Base-by-base conservation (phyloP, 2,329 filamentous ascomycete species). In the Exophiala xenobiotica region DNA sequence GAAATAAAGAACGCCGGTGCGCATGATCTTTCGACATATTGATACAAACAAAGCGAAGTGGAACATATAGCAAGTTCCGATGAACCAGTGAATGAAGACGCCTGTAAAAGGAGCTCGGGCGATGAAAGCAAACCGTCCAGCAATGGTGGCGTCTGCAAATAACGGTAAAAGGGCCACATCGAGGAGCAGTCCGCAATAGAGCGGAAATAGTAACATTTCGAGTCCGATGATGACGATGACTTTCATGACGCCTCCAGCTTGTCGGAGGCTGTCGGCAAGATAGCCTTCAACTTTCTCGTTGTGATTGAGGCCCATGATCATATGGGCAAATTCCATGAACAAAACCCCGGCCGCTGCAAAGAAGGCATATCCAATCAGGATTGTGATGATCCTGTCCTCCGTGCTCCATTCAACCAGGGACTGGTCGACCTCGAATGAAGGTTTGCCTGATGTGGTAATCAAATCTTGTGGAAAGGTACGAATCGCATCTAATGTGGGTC, bases 51-150 rank as follows among this genome's bases (percentile, higher is more conserved):
- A 80, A 4, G 93, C 93, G 67, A 99, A 99, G 68, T 99, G 93
- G 73, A 99, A 99, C 95, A 99, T 99, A 70, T 99, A 99, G 57
- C 91, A 95, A 3, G 93, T 99, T 42, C 93, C 93, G 50, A 96
- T 86, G 65, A 99, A 99, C 93, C 93, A 99, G 68, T 99, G 93
- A 46, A 97, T 87, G 67, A 99, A 99, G 11, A 95, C 82, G 11
- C 92, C 96, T 0, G 90, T 96, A 60, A 92, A 79, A 0, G 93
- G 93, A 54, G 86, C 90, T 54, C 83, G 78, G 48, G 82, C 74
- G 1, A 89, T 89, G 64, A 96, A 99, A 3, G 83, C 74, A 45
- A 95, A 73, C 18, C 93, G 83, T 6, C 88, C 90, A 57, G 80
- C 79, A 45, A 96, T 70, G 0, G 87, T 91, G 0, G 90, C 86